Evolutionary conservation across 1,284 basidiomycete genomes (phyloP), one percentile per base, ranked within the genome.

Genomic region (Irpex sp.): DNA sequence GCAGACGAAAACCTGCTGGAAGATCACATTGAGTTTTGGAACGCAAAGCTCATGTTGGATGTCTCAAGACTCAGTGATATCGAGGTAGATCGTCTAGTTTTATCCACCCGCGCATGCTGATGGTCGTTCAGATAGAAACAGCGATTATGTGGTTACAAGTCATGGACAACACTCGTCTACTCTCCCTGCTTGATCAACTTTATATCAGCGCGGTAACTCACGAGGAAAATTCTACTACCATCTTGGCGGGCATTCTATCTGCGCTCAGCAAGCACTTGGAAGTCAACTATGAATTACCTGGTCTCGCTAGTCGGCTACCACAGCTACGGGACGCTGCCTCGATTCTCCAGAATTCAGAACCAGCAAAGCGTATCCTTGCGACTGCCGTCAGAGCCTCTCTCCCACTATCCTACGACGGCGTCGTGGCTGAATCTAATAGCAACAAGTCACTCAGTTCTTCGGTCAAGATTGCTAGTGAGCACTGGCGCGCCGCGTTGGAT

Each of bases 281-380:
- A 6, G 52, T 40, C 3, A 64, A 60, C 6, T 60, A 72, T 9
- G 67, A 19, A 9, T 17, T 57, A 9, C 51, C 49, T 6, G 59
- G 38, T 38, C 58, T 58, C 60, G 34, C 48, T 59, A 62, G 38
- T 52, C 59, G n/a, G 62, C 64, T 52, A 37, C 66, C 65, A 2
- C 67, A 69, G 2, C 65, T 73, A 8, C 65, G 69, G 6, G 58
- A 63, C 11, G 62, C 76, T 9, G 71, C 69, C 59, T 49, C 68
- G 3, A n/a, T 76, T 2, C 65, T 84, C 3, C 75, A 78, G 2
- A 65, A 71, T 26, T 80, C 77, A 6, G 6, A 59, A 2, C 62
- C 76, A 1, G 72, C 87, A 0, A 83, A 87, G 48, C 74, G 80
- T 11, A 71, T 87, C 65, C 78, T 87, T 31, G 80, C 82, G 3